Evolutionary conservation across 2,329 filamentous ascomycete species (phyloP).

Genomic region (Acrodontium crateriforme): DNA sequence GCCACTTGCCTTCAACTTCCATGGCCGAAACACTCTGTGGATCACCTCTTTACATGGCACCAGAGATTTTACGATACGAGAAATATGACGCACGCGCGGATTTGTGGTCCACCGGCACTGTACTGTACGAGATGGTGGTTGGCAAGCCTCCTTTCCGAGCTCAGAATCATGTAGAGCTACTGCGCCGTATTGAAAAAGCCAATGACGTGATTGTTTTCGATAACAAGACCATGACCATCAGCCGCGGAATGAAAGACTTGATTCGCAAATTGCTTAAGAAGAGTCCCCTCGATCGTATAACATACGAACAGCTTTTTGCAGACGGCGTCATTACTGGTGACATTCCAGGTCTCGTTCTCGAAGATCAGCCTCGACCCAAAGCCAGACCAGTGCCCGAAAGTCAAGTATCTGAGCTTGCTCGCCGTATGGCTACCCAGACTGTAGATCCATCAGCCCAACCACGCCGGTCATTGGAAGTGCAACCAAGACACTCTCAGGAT

Average conservation of each 20-base stretch:
- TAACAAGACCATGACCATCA: slow-evolving; percentile 37
- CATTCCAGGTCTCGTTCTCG: slow-evolving; percentile 19
- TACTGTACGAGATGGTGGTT: slow-evolving; percentile 88
- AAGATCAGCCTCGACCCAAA: slow-evolving; percentile 18
- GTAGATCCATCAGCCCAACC: slow-evolving; percentile 13
- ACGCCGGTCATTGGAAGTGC: slow-evolving; percentile 5
- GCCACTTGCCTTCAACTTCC: slow-evolving; percentile 77
- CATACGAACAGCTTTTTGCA: slow-evolving; percentile 73
- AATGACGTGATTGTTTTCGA: slow-evolving; percentile 73
- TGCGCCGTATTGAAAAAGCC: slow-evolving; percentile 79
- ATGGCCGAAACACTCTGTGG: slow-evolving; percentile 93
- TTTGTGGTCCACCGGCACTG: slow-evolving; percentile 93
- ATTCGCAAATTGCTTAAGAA: slow-evolving; percentile 73
- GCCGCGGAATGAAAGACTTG: slow-evolving; percentile 62
- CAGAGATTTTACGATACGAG: slow-evolving; percentile 92
- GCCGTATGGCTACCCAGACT: slow-evolving; percentile 18
- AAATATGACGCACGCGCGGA: slow-evolving; percentile 96
- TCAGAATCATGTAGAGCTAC: slow-evolving; percentile 83
- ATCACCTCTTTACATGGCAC: slow-evolving; percentile 95
- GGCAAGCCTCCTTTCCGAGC: slow-evolving; percentile 85
- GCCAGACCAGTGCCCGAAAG: slow-evolving; percentile 8
- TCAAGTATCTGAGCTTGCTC: slow-evolving; percentile 18
- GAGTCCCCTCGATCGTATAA: slow-evolving; percentile 70
- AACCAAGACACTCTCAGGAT: slow-evolving; percentile 10
- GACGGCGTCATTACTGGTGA: slow-evolving; percentile 32